Evolutionary conservation across 73 alveolate genomes (phyloP).

Genomic region (Paramecium biaurelia): DNA sequence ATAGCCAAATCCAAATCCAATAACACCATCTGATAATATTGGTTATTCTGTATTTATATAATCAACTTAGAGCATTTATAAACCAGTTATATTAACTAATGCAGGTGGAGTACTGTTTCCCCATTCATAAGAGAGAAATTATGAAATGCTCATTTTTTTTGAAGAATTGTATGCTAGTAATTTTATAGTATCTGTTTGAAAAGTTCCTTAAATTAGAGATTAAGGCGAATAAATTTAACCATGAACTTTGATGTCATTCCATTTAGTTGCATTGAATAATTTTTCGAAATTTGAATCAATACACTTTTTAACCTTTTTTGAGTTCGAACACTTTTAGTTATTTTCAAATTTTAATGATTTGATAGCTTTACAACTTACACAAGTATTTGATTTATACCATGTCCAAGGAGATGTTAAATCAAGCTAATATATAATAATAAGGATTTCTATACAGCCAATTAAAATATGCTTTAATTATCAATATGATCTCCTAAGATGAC

Average conservation of each 20-base stretch:
- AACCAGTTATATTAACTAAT: not conserved
- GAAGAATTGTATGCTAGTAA: constrained; percentile 19
- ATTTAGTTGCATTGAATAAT: not conserved
- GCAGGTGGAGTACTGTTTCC: not conserved
- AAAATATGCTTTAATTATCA: not conserved
- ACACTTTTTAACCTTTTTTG: not conserved
- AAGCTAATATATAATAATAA: not conserved
- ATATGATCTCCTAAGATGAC: not conserved
- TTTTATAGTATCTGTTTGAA: constrained; percentile 4
- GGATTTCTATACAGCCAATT: not conserved
- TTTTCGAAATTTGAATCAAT: not conserved
- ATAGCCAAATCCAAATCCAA: constrained; percentile 49
- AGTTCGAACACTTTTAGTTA: not conserved
- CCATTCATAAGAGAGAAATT: not conserved
- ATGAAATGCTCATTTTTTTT: not conserved
- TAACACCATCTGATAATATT: constrained; percentile 16
- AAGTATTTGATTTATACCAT: not conserved
- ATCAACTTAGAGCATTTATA: constrained; percentile 31
- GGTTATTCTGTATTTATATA: not conserved
- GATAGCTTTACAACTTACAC: not conserved
- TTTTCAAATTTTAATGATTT: not conserved
- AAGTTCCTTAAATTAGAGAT: not conserved
- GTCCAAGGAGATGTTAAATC: constrained; percentile 52
- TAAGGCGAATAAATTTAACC: not conserved
- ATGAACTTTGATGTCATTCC: not conserved